A percentile compares a stretch with the other conserved stretches of the same genome.
Evolutionary conservation across 1,139 yeast genomes (phyloP).

Genomic region (Citeromyces siamensis): DNA sequence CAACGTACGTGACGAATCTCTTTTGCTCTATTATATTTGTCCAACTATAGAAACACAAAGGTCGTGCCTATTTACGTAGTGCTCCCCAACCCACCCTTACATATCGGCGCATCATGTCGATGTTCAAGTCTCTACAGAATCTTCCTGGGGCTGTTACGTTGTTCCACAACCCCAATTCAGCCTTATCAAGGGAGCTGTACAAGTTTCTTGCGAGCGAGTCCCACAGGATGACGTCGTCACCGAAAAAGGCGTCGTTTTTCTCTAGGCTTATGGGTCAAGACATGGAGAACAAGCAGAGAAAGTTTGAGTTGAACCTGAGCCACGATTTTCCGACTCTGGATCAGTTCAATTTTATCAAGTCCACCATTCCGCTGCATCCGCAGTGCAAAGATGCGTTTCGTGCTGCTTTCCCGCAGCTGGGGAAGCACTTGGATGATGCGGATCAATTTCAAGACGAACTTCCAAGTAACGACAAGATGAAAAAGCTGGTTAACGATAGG

Average conservation of each 20-base stretch:
- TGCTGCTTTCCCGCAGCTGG: conserved; percentile 14
- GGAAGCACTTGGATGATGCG: conserved; percentile 9
- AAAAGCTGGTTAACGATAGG: conserved; percentile 8
- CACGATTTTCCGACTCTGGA: conserved; percentile 15
- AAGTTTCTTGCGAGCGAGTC: neutral
- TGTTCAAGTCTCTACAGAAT: conserved; percentile 18
- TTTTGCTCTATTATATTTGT: too few species aligned
- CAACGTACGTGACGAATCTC: too few species aligned
- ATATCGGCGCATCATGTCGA: too few species aligned
- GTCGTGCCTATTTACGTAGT: too few species aligned
- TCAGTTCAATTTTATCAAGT: conserved; percentile 15
- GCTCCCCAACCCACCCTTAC: too few species aligned
- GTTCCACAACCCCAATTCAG: conserved; percentile 8
- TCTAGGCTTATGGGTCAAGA: conserved; percentile 3
- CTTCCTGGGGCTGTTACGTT: conserved; percentile 19
- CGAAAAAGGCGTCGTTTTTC: too few species aligned
- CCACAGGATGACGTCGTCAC: conserved; percentile 3
- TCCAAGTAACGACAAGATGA: conserved; percentile 8
- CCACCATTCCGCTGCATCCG: conserved; percentile 14
- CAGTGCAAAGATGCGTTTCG: conserved; percentile 14
- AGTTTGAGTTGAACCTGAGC: conserved; percentile 13
- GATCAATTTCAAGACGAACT: too few species aligned
- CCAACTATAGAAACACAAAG: too few species aligned
- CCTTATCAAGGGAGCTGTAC: neutral
- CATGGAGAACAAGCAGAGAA: neutral